Base-by-base conservation (phyloP, 805 yeast species). In the Starmerella bacillaris region DNA sequence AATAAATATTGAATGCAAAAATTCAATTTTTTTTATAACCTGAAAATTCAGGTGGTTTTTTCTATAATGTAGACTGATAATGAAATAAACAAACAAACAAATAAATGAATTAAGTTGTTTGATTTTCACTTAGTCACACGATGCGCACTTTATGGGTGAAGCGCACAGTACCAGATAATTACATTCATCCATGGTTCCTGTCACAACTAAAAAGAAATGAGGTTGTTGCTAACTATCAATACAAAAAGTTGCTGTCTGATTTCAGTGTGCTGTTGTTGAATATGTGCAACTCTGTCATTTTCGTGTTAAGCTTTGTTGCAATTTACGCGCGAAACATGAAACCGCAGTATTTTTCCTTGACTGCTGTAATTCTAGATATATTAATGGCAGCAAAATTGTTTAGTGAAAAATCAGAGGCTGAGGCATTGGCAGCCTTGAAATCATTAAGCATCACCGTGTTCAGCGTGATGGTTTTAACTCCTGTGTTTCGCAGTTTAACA, bases 141-240 rank as follows among this genome's bases (percentile, higher is more conserved):
- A 41, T 41, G 48, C 78, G 89, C 49, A 67, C 83, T 26, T 64
- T 86, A 9, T 89, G 93, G 75, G 67, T 77, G 22, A 66, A 68
- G 38, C 94, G 84, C 52, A 77, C 77, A 11, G 84, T 73, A 50
- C 92, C 93, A 0, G 98, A 86, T 53, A 89, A 84, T 55, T 80
- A 79, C 56, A 86, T 93, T 2, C 92, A 83, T 51, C 57, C 60
- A 2, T 67, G 83, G 3, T 86, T 86, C 51, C 61, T 84, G n/a
- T 71, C 82, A 3, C 92, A 78, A 51, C 62, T 82, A 40, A 70
- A 70, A 44, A 60, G 89, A 27, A 82, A 82, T 56, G 62, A 82
- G 18, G 73, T 84, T 3, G 89, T 80, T 22, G 67, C 69, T 16
- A 63, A 62, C 35, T 75, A 80, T 52, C 65, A 78, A 1, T 75